Evolutionary conservation across 148 eudicot genomes (phyloP), one percentile per base, ranked within the genome.

Genomic region (Pharnaceum exiguum): DNA sequence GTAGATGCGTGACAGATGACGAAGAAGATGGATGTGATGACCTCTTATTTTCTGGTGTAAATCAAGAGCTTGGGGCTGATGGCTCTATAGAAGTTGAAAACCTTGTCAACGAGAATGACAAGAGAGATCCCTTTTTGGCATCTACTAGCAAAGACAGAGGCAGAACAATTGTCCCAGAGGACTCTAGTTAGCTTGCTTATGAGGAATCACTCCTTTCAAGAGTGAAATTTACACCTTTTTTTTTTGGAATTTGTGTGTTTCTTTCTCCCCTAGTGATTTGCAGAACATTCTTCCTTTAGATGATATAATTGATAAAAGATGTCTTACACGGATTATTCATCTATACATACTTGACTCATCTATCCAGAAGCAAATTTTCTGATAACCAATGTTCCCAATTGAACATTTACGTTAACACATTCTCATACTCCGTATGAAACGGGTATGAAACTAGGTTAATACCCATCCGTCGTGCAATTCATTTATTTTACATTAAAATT

Each of bases 1-100:
- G 90, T 37, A 62, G 82, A 60, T 81, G 74, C 59, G 60, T 89
- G 55, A 79, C 95, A 30, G 95, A 89, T 60, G 90, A 89, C 30
- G 90, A 84, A 64, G 74, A 59, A 22, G 79, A 77, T 59, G 59
- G 39, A 36, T 19, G 46, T 47, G 18, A 23, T 48, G 48, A 37
- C 38, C 37, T 60, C 38, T 32, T 51, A 49, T 49, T 55, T 33
- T 51, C 52, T 48, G 32, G 18, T 62, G 29, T 49, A 23, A 37
- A 18, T 28, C 59, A 36, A 1, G 57, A 51, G 30, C n/a, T 43
- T 7, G 66, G 29, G 18, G 54, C 46, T 31, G 24, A 9, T 40
- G 58, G 37, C 30, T 60, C 40, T 30, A 29, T 46, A 63, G 42
- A 33, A 40, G 33, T 12, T 48, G 72, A 70, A 47, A 63, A 40